Base-by-base conservation (phyloP, 768 basidiomycete species). In the Solioccasus polychromus region DNA sequence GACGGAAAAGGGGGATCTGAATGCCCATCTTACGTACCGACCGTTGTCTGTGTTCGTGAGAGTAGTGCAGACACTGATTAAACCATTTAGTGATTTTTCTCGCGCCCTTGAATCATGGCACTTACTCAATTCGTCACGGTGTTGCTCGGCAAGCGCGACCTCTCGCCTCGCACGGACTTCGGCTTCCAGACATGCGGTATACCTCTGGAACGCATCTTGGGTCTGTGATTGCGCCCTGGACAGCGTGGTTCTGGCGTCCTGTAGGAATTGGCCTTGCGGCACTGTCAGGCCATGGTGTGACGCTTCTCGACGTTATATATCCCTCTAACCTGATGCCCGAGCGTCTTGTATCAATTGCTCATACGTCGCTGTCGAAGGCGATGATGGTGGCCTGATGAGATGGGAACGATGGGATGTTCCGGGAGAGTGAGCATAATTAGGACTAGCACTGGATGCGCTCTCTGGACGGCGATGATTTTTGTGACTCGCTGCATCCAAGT, bases 191-290 rank as follows among this genome's bases (percentile, higher is more conserved):
- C 80, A 85, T 10, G 78, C 72, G 10, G 79, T 86, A 55, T 88
- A 88, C 40, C 78, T 70, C 59, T 80, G 72, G 56, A 86, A 84
- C 3, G 83, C 77, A 34, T 86, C 85, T 55, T 86, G 82, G 0
- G 83, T 82, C 39, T 85, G 83, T 57, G 82, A 79, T 57, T 83
- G 83, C 18, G 83, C 81, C 35, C 83, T 75, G 35, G 74, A 55
- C n/a, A 85, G 69, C 5, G 80, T 71, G 37, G 72, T 71, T 25
- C 83, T 80, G 17, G 82, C 76, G 39, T 74, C 77, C 62, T 80
- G 78, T 35, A 88, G 70, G 50, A 76, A 76, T 73, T 82, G 76
- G 54, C 79, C 80, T 83, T 62, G 53, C 46, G 28, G 30, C 17
- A 44, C 44, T 31, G 45, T 56, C 49, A 53, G 43, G 39, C 28